Evolutionary conservation across 2,329 filamentous ascomycete genomes (phyloP), one percentile per base, ranked within the genome.

Genomic region (Ophiostoma sp.): DNA sequence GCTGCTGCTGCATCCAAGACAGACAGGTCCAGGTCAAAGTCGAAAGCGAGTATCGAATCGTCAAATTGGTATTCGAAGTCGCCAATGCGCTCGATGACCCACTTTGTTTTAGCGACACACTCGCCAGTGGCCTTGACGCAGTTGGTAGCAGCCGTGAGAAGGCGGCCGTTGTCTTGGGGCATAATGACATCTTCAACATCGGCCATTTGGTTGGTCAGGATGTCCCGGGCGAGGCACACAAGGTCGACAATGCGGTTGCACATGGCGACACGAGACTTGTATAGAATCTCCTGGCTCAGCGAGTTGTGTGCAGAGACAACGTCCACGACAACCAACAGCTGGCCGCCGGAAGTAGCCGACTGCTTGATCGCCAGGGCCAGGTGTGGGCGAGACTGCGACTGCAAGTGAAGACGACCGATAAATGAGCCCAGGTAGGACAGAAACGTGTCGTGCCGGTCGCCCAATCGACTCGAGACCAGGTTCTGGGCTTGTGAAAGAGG

Each of bases 51-150:
- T 71, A 75, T 77, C 18, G 79, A 79, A 49, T 80, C 75, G 72
- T 90, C 87, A 67, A 91, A 82, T 76, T 96, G 92, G 72, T 93
- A 87, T 77, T 97, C 93, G 72, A 97, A 96, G 77, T 97, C 93
- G 27, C 93, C 93, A 71, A 95, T 92, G 70, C 90, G 85, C 78
- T 97, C 93, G 69, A 99, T 89, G 62, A 96, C 87, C 76, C 87
- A 84, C 74, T 92, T 92, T 11, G 93, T 90, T 78, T 93, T 94
- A 6, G 90, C 89, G 27, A 97, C 90, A 77, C 94, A 97, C 73
- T 97, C 93, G 55, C 94, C 94, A 62, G 93, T 93, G 36, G 92
- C 90, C 73, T 92, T 89, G 40, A 99, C 93, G 75, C 93, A 97
- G 70, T 87, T 88, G 6, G 93, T 97, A 8, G 93, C 93, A 27